Base-by-base conservation (phyloP, 2,329 filamentous ascomycete species). In the Xenosphaeropsis pyriputrescens region DNA sequence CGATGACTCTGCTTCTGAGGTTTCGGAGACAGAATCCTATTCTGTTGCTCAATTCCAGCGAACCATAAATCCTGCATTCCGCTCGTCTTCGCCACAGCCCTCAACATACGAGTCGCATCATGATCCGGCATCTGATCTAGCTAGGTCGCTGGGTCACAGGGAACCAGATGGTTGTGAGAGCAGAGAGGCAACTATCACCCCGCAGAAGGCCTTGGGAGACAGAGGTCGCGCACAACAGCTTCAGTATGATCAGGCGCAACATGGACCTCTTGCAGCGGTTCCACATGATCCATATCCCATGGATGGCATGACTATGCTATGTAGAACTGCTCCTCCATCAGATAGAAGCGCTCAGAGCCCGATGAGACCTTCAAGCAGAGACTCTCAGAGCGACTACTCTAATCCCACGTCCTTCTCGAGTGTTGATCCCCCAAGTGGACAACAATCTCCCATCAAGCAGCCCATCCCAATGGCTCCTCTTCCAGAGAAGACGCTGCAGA, bases 221-320 rank as follows among this genome's bases (percentile, higher is more conserved):
- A 48, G 43, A 31, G 43, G 45, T 30, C 45, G 39, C 34, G 44
- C 36, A 36, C 37, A 38, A 22, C 37, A 42, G 30, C 34, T 29
- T 22, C 29, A 38, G 13, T 52, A 50, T 36, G 50, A 51, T 9
- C 46, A 50, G 41, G 37, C 45, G 36, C 77, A 86, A 45, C 70
- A 72, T 48, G 70, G 69, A 3, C 68, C 77, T 17, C 73, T 84
- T 42, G 67, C 76, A 4, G 61, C 74, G 12, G 72, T 93, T 2
- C 86, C 89, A 12, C 86, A 95, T 50, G 93, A 96, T 49, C 85
- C 91, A 8, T 95, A 95, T 55, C 88, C 89, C 0, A 75, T 81
- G 57, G 89, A 96, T 54, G 89, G 88, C 4, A 96, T 96, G 86
- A 95, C 89, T 0, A 93, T 96, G 74, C 80, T 95, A 44, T 96